Conservation (phyloP, 805 yeast species). For the Saturnispora silvae region DNA sequence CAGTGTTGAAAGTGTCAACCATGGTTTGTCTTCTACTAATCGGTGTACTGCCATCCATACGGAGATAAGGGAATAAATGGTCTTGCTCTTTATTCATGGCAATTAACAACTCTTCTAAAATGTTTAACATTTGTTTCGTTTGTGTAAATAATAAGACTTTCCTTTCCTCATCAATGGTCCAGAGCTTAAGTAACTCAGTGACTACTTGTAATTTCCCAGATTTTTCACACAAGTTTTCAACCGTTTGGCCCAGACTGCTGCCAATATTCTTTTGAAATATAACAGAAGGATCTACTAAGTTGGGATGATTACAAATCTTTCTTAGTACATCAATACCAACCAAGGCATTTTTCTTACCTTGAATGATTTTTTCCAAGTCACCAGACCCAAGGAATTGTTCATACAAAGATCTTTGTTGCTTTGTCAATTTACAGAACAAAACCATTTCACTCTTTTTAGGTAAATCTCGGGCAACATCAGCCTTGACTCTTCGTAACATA, state of each 20-base stretch:
- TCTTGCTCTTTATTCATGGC: conserved; percentile 25
- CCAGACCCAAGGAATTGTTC: conserved; percentile 64
- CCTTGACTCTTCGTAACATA: conserved; percentile 72
- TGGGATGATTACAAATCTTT: conserved; percentile 95
- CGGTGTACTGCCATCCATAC: conserved; percentile 94
- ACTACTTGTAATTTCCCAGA: conserved; percentile 92
- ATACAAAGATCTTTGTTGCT: conserved; percentile 64
- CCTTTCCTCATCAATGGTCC: conserved; percentile 71
- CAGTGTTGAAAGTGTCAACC: conserved; percentile 71
- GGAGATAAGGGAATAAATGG: conserved; percentile 37
- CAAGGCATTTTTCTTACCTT: conserved; percentile 71
- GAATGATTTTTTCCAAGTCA: conserved; percentile 59
- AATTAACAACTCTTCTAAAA: conserved; percentile 57
- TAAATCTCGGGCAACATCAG: conserved; percentile 89
- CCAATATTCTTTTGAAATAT: conserved; percentile 18
- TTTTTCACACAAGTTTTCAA: conserved; percentile 31
- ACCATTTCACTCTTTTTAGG: conserved; percentile 94
- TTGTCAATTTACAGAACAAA: conserved; percentile 76
- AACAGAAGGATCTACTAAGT: conserved; percentile 44
- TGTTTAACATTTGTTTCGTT: conserved; percentile 87
- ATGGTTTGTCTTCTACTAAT: conserved; percentile 65
- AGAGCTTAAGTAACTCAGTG: conserved; percentile 57
- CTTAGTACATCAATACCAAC: conserved; percentile 85
- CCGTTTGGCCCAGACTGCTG: conserved; percentile 2
- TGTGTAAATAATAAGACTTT: conserved; percentile 83